phyloP scores from a whole-genome alignment of 225 moss, liverwort and hornwort genomes.

The Neckera pumila region DNA sequence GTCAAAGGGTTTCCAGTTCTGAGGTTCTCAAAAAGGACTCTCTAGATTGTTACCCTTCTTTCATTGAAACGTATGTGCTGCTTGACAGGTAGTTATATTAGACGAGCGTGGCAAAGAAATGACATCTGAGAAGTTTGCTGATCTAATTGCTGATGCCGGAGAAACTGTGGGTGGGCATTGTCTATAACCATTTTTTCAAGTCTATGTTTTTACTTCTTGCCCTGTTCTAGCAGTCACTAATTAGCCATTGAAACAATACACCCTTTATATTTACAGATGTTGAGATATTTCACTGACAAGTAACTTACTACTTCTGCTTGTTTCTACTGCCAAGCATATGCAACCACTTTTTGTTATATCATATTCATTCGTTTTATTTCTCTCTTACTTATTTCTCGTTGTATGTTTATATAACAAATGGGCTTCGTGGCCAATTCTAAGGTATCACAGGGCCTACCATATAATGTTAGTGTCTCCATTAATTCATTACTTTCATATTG shows the following conservation, averaged over 20 bases:
- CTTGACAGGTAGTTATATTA: conserved; percentile 67
- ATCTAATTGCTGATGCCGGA: conserved; percentile 74
- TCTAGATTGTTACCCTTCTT: neutral
- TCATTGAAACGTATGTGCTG: neutral
- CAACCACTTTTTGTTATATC: neutral
- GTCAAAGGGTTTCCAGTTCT: neutral
- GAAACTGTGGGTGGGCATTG: conserved; percentile 59
- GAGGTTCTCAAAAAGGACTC: neutral
- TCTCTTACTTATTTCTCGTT: neutral
- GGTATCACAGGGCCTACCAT: no score
- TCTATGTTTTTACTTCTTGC: neutral
- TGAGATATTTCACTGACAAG: no score
- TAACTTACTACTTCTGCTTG: neutral
- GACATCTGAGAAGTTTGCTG: conserved; percentile 74
- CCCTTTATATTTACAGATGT: neutral
- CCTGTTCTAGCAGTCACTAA: neutral
- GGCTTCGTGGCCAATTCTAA: neutral
- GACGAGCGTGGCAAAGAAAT: conserved; percentile 75
- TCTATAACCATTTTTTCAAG: neutral
- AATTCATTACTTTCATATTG: neutral
- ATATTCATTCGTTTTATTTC: neutral
- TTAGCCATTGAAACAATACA: neutral
- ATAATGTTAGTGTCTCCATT: neutral
- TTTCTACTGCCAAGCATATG: neutral
- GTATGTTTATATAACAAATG: neutral